Evolutionary conservation across 306 rosid species (phyloP).

Genomic region (Malus fusca): DNA sequence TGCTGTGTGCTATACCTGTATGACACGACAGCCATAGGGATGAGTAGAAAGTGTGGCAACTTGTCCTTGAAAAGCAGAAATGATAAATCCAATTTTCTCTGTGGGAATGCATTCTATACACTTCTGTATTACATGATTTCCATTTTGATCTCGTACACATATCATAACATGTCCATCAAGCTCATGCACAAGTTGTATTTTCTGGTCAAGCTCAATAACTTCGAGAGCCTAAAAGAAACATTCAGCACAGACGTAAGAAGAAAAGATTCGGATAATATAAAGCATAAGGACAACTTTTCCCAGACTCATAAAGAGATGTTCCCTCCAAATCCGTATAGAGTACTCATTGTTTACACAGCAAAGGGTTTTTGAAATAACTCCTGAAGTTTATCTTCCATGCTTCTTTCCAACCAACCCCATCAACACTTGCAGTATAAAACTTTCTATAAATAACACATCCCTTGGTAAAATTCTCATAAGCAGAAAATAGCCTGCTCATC

Average conservation of each 20-base stretch:
- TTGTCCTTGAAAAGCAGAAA: conserved; percentile 47
- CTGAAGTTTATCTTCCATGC: not conserved
- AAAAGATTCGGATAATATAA: not conserved
- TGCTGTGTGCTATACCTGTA: conserved; percentile 39
- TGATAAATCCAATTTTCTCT: conserved; percentile 41
- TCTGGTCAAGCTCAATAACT: conserved; percentile 53
- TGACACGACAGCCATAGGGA: conserved; percentile 74
- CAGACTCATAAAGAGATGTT: not conserved
- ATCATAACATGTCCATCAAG: conserved; percentile 63
- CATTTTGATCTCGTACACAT: conserved; percentile 71
- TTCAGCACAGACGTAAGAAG: not conserved
- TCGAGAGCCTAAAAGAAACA: conserved; percentile 49
- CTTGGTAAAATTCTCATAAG: not conserved
- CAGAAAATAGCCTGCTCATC: not conserved
- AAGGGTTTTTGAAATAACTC: too few relatives aligned
- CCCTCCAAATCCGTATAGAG: not conserved
- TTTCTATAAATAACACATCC: not conserved
- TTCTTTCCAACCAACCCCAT: not conserved
- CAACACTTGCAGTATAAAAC: not conserved
- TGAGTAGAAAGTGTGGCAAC: conserved; percentile 52
- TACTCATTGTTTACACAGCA: too few relatives aligned
- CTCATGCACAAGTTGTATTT: conserved; percentile 43
- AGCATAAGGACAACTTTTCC: not conserved
- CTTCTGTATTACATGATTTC: conserved; percentile 71
- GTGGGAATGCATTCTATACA: conserved; percentile 59